Evolutionary conservation across 2,329 filamentous ascomycete genomes (phyloP), one percentile per base, ranked within the genome.

Genomic region (Rachicladosporium sp.): DNA sequence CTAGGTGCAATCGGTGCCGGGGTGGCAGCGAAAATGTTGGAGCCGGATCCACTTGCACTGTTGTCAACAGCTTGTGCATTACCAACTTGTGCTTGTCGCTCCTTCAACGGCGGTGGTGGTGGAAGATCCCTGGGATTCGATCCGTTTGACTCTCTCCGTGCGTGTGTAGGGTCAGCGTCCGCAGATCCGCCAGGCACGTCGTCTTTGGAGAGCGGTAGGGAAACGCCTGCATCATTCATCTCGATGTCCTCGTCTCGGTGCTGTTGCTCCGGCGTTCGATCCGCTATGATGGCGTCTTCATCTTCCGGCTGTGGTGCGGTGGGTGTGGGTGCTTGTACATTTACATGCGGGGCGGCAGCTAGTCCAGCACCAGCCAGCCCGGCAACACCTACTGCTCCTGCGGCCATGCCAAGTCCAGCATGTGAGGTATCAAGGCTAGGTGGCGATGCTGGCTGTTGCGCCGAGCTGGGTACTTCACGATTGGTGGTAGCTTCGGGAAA

Each of bases 221-320:
- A 56, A 21, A 66, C 58, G 4, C 52, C 52, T 6, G 67, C 69
- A 57, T 84, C 80, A 29, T 70, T 68, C 75, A 85, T 84, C 40
- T 78, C 70, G 40, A 80, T 66, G 47, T 75, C 70, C 38, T 61
- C 70, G 48, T 78, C 74, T 3, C 57, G 52, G 36, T 62, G 54
- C 42, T 64, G 59, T 47, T 71, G 68, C 42, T 67, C 56, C 19
- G 65, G 60, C 10, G 68, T 72, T 59, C 64, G 51, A 58, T 73
- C 52, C 57, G 68, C 52, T 63, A 74, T 61, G 8, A 50, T 33
- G 29, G 53, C 46, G n/a, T 59, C 55, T 29, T 44, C 40, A 4
- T 47, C 43, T 27, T 47, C 41, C 33, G 63, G 52, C 34, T 54
- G 60, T 7, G 61, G 57, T 34, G 59, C 56, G 23, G 62, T 57